Evolutionary conservation across 371 early-diverging fungal species (phyloP).

Genomic region (Capillidium rhysosporum): DNA sequence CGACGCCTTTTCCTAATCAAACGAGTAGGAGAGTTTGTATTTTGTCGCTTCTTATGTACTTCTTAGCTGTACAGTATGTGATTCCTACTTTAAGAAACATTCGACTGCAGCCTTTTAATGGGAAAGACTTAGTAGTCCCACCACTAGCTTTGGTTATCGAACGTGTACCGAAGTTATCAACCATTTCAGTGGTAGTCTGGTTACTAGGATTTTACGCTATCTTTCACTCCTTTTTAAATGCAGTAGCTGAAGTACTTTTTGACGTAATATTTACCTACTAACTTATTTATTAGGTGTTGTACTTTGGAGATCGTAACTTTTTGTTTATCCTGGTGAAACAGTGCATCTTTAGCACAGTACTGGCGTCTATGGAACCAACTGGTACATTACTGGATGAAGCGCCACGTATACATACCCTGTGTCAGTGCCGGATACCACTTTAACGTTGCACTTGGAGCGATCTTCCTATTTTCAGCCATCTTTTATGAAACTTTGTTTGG

Average conservation of each 20-base stretch:
- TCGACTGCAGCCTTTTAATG: slow-evolving; percentile 10
- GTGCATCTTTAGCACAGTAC: slow-evolving; percentile 55
- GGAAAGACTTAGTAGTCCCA: slow-evolving; percentile 36
- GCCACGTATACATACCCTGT: slow-evolving; percentile 68
- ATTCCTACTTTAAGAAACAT: slow-evolving; percentile 71
- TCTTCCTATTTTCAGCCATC: slow-evolving; percentile 64
- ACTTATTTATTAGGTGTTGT: slow-evolving; percentile 21
- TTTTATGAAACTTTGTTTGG: slow-evolving; percentile 75
- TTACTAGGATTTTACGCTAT: slow-evolving; percentile 75
- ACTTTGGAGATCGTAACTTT: slow-evolving; percentile 83
- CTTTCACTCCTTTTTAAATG: slow-evolving; percentile 67
- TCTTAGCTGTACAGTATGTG: slow-evolving; percentile 62
- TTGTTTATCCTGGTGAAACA: slow-evolving; percentile 86
- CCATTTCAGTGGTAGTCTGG: slow-evolving; percentile 66
- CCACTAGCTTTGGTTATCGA: slow-evolving; percentile 47
- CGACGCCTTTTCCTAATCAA: slow-evolving; percentile 56
- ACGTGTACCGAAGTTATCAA: slow-evolving; percentile 65
- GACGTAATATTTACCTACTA: neutral
- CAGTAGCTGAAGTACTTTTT: slow-evolving; percentile 38
- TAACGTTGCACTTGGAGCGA: slow-evolving; percentile 28
- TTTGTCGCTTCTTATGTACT: slow-evolving; percentile 52
- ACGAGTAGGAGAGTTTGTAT: slow-evolving; percentile 43
- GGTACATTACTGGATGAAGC: slow-evolving; percentile 67
- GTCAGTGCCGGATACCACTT: slow-evolving; percentile 26
- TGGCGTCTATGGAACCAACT: slow-evolving; percentile 87